A percentile compares a stretch with the other conserved stretches of the same genome.
These are phyloP conservation scores for Centaurea solstitialis DNA, from an alignment of 129 eudicot species.

Conservation along the genomic window DNA sequence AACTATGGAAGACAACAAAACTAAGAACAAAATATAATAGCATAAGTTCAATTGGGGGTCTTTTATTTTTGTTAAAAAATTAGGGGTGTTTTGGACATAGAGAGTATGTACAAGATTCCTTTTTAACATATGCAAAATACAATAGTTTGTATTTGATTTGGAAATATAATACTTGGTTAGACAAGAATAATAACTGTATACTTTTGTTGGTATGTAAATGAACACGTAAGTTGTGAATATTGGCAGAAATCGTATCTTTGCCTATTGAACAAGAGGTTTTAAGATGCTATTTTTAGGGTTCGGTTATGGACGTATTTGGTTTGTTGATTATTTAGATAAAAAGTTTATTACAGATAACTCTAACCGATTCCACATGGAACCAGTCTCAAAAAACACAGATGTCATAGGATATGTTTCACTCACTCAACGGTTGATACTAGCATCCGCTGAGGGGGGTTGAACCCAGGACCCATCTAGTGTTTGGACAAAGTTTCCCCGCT, in stretches of 20 bases:
- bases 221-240: not conserved
- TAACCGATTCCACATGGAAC: too few species aligned
- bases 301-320: not conserved
- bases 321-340: not conserved
- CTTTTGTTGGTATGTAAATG: not conserved
- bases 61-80: not conserved
- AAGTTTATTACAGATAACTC: too few species aligned
- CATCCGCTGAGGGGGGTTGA: too few species aligned
- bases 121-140: slow-evolving; percentile 5
- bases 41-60: not conserved
- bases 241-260: not conserved
- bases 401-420: too few species aligned
- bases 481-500: too few species aligned
- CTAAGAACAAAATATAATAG: slow-evolving; percentile 7
- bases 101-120: slow-evolving; percentile 13
- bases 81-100: not conserved
- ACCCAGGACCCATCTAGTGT: too few species aligned
- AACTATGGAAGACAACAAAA: slow-evolving; percentile 36
- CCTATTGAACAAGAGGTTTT: not conserved
- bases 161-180: not conserved
- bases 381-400: too few species aligned
- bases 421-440: too few species aligned
- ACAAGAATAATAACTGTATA: not conserved
- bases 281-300: not conserved
- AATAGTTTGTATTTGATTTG: not conserved